A percentile compares a stretch with the other conserved stretches of the same genome.
These are phyloP conservation scores for Forsythia viridissima DNA, from an alignment of 257 asterid species.

Conservation along the genomic window DNA sequence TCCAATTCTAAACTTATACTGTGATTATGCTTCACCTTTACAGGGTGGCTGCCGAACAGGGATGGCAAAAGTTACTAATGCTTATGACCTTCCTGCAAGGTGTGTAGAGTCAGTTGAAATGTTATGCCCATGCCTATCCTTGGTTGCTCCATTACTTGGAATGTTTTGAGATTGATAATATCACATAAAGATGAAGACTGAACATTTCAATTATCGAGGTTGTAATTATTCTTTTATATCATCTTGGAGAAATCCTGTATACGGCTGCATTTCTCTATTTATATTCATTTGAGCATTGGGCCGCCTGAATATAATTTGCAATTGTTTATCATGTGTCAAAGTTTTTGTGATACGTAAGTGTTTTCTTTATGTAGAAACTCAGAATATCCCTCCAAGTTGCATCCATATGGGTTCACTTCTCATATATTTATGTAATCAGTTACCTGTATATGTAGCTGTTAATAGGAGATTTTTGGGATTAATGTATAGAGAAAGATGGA, in stretches of 20 bases:
- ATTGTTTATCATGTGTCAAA: neutral
- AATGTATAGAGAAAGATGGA: neutral
- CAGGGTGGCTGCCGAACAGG: conserved; percentile 99
- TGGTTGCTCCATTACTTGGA: neutral
- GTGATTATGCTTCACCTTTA: conserved; percentile 1
- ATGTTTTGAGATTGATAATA: neutral
- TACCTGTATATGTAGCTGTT: neutral
- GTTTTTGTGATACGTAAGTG: neutral
- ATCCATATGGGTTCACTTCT: neutral
- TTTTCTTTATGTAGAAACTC: neutral
- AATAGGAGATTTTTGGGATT: neutral
- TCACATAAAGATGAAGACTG: no score
- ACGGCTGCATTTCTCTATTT: neutral
- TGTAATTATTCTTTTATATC: neutral
- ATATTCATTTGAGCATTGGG: neutral
- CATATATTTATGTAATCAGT: conserved; percentile 7
- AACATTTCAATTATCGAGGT: conserved; percentile 2
- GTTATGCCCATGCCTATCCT: neutral
- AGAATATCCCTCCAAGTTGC: neutral
- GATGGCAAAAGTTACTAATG: conserved; percentile 82
- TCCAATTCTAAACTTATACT: neutral
- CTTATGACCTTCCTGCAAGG: conserved; percentile 20
- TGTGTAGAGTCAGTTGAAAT: neutral
- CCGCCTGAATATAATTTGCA: neutral
- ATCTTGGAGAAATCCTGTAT: conserved; percentile 6